Evolutionary conservation across 1,284 basidiomycete genomes (phyloP).

Genomic region (Cystobasidium slooffiae): DNA sequence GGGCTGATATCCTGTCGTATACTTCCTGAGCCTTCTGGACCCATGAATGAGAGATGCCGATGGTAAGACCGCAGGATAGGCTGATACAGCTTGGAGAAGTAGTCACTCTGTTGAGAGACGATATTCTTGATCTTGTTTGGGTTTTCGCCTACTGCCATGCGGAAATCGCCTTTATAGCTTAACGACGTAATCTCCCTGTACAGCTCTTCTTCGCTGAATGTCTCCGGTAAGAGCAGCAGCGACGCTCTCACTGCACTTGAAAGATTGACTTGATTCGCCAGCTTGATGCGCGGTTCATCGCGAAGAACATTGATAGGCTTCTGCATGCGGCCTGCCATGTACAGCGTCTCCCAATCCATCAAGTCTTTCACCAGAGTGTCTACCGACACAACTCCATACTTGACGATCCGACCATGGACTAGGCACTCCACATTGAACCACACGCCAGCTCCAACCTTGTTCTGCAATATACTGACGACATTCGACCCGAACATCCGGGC

Average conservation of each 20-base stretch:
- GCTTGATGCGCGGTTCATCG: slow-evolving; percentile 82
- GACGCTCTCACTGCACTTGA: slow-evolving; percentile 84
- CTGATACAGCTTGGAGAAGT: slow-evolving; percentile 86
- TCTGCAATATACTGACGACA: slow-evolving; percentile 77
- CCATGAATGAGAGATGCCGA: slow-evolving; percentile 49
- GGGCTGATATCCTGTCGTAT: slow-evolving; percentile 69
- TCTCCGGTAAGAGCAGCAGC: slow-evolving; percentile 66
- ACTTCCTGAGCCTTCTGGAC: slow-evolving; percentile 45
- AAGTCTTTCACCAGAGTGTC: slow-evolving; percentile 87
- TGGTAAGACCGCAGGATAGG: slow-evolving; percentile 60
- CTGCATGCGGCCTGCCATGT: slow-evolving; percentile 94
- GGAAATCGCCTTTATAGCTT: slow-evolving; percentile 86
- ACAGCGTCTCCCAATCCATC: slow-evolving; percentile 89
- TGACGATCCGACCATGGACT: slow-evolving; percentile 85
- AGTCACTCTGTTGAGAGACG: slow-evolving; percentile 75
- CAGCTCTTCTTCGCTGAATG: slow-evolving; percentile 76
- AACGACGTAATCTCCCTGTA: slow-evolving; percentile 86
- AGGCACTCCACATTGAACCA: slow-evolving; percentile 93
- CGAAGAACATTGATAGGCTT: slow-evolving; percentile 82
- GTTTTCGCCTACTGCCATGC: slow-evolving; percentile 91
- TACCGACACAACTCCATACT: slow-evolving; percentile 95
- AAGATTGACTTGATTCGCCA: slow-evolving; percentile 91
- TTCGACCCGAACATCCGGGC: slow-evolving; percentile 77
- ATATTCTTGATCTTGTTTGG: slow-evolving; percentile 92
- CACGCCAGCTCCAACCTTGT: slow-evolving; percentile 75